A percentile compares a stretch with the other conserved stretches of the same genome.
These are phyloP conservation scores for Podaxis sp. DNA, from an alignment of 768 basidiomycete genomes.

Conservation along the genomic window DNA sequence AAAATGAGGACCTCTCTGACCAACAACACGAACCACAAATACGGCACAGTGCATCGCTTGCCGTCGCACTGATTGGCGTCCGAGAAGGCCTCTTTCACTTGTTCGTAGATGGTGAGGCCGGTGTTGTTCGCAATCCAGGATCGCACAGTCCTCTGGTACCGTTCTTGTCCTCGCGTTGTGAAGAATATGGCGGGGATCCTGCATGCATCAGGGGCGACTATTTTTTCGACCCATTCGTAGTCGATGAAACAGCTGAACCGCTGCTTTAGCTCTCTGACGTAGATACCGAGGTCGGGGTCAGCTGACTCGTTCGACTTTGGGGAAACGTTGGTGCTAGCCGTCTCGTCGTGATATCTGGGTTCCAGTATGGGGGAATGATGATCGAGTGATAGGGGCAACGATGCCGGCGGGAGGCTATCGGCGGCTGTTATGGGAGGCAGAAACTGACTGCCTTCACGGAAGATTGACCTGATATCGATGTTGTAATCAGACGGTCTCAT, in stretches of 20 bases:
- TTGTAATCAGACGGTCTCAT: background rate
- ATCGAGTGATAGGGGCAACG: background rate
- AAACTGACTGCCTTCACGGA: background rate
- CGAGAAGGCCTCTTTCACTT: background rate
- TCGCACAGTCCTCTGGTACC: background rate
- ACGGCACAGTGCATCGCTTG: background rate
- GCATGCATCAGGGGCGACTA: background rate
- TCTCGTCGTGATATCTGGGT: background rate
- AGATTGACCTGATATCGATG: background rate
- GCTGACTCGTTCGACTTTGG: background rate
- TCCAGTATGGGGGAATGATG: background rate
- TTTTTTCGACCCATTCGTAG: background rate
- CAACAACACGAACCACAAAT: conserved; percentile 2
- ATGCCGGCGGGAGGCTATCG: background rate
- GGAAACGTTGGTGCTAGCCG: background rate
- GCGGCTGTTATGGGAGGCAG: background rate
- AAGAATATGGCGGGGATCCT: background rate
- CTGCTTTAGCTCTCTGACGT: background rate
- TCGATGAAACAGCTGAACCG: background rate
- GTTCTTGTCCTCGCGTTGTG: background rate
- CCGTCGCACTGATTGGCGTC: background rate
- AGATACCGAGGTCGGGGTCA: background rate
- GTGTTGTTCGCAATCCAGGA: background rate
- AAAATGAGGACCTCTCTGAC: background rate
- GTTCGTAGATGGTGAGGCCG: background rate